Percentiles rank a stretch among this genome's conserved stretches.
Conservation (phyloP, 805 yeast species). For the Metschnikowia anglica region DNA sequence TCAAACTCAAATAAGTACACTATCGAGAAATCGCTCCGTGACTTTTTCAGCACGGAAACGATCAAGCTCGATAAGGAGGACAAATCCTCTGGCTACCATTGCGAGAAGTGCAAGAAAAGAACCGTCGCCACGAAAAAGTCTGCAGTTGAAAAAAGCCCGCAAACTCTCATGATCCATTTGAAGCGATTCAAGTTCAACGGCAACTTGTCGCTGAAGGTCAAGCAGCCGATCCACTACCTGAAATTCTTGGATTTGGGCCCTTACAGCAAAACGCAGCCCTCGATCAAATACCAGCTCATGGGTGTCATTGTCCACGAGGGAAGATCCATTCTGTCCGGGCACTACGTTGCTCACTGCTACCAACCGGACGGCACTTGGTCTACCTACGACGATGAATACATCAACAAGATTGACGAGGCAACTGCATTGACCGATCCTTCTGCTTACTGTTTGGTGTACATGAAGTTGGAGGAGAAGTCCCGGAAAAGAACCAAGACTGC, state of each 20-base stretch:
- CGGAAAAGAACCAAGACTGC: slow-evolving; percentile 8
- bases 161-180: slow-evolving; percentile 79
- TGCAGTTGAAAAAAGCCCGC: slow-evolving; percentile 80
- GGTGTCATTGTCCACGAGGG: slow-evolving; percentile 95
- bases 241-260: slow-evolving; percentile 69
- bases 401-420: slow-evolving; percentile 67
- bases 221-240: slow-evolving; percentile 81
- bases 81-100: slow-evolving; percentile 70
- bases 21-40: slow-evolving; percentile 70
- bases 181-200: slow-evolving; percentile 91
- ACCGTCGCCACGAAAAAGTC: slow-evolving; percentile 78
- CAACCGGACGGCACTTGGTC: slow-evolving; percentile 95
- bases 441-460: slow-evolving; percentile 87
- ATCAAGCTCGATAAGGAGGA: slow-evolving; percentile 67
- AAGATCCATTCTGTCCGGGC: slow-evolving; percentile 87
- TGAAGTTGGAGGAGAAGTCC: slow-evolving; percentile 63
- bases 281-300: slow-evolving; percentile 57
- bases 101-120: slow-evolving; percentile 78
- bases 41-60: slow-evolving; percentile 80
- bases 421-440: slow-evolving; percentile 79
- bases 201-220: slow-evolving; percentile 75
- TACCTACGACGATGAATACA: slow-evolving; percentile 89
- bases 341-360: slow-evolving; percentile 84
- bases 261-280: slow-evolving; percentile 34
- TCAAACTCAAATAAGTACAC: slow-evolving; percentile 41